phyloP scores from a whole-genome alignment of 192 early-diverging fungal genomes.

The Backusella liffmaniae region DNA sequence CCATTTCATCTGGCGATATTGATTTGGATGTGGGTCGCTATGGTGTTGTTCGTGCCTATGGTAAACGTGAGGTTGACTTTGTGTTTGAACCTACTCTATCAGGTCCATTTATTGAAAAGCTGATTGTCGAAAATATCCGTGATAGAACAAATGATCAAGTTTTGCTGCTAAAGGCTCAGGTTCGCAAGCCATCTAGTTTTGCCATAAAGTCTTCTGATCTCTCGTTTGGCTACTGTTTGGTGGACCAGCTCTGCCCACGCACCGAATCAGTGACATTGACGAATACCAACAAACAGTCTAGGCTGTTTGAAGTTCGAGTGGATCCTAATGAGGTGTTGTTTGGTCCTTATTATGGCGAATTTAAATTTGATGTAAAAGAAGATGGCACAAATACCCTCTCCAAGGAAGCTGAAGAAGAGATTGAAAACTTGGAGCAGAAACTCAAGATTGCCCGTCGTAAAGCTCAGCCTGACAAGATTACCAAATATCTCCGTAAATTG shows the following conservation, averaged over 20 bases:
- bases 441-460: conserved; percentile 95
- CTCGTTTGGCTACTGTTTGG: conserved; percentile 71
- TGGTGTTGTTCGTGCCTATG: conserved; percentile 88
- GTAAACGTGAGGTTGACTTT: conserved; percentile 91
- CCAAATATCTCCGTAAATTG: conserved; percentile 77
- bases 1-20: conserved; percentile 90
- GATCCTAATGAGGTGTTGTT: conserved; percentile 71
- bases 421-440: conserved; percentile 96
- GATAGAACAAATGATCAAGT: conserved; percentile 80
- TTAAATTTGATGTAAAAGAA: conserved; percentile 65
- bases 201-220: conserved; percentile 69
- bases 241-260: conserved; percentile 51
- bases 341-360: conserved; percentile 50
- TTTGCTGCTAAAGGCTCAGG: conserved; percentile 84
- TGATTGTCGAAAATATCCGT: conserved; percentile 87
- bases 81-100: conserved; percentile 89
- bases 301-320: conserved; percentile 75
- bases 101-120: conserved; percentile 82
- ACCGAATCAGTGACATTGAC: conserved; percentile 69
- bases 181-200: conserved; percentile 87
- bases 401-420: conserved; percentile 88
- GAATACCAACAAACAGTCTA: conserved; percentile 80
- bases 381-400: conserved; percentile 52
- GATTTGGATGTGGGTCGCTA: conserved; percentile 73
- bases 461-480: conserved; percentile 81